Conservation (phyloP, 768 basidiomycete genomes). For the Leccinellum luteum region DNA sequence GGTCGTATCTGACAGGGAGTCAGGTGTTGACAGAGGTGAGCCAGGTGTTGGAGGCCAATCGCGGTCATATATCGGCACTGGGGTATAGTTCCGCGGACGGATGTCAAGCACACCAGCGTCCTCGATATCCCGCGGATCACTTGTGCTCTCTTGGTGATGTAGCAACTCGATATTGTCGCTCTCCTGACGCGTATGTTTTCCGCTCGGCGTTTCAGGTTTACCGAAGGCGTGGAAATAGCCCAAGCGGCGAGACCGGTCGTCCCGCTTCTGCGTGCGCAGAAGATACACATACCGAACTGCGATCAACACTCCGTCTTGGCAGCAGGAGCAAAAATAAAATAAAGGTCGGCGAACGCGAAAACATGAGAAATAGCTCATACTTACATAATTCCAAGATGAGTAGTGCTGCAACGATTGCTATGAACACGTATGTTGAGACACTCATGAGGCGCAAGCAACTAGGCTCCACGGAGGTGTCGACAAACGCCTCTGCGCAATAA, state of each 20-base stretch:
- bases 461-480: constrained; percentile 37
- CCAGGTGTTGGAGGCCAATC: constrained; percentile 9
- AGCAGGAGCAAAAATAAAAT: background rate
- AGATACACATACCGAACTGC: constrained; percentile 54
- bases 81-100: constrained; percentile 12
- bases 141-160: constrained; percentile 7
- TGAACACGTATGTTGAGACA: constrained; percentile 45
- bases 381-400: constrained; percentile 57
- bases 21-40: constrained; percentile 7
- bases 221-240: constrained; percentile 33
- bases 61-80: constrained; percentile 17
- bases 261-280: constrained; percentile 49
- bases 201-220: constrained; percentile 6
- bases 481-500: constrained; percentile 46
- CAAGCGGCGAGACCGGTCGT: constrained; percentile 32
- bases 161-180: constrained; percentile 33
- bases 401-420: constrained; percentile 42
- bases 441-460: constrained; percentile 46
- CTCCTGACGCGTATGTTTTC: constrained; percentile 19
- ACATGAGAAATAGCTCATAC: constrained; percentile 22
- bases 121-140: constrained; percentile 11
- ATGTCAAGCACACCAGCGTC: constrained; percentile 24
- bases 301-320: constrained; percentile 50
- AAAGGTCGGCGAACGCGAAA: background rate
- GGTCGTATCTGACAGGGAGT: constrained; percentile 8